A percentile compares a stretch with the other conserved stretches of the same genome.
These are phyloP conservation scores for Colletotrichum eleusines DNA, from an alignment of 2,329 filamentous ascomycete genomes.

Conservation along the genomic window DNA sequence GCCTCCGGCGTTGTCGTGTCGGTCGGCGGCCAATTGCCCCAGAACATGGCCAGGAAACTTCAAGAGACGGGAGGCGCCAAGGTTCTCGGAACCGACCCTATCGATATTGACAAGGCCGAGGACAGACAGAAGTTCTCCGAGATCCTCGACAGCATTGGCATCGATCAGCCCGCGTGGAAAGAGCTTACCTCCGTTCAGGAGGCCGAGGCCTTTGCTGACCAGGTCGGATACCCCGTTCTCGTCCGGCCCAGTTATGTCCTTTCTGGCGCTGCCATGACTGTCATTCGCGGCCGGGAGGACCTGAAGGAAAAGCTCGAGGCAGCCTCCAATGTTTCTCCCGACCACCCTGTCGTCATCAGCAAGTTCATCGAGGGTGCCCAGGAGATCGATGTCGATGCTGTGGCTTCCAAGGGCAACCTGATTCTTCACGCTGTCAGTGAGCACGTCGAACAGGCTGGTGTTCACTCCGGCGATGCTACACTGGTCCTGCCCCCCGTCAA, in stretches of 20 bases:
- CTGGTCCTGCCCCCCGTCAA: constrained; percentile 88
- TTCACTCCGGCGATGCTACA: constrained; percentile 97
- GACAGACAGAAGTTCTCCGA: constrained; percentile 98
- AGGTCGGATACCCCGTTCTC: constrained; percentile 92
- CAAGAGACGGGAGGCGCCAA: constrained; percentile 92
- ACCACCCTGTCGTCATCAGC: constrained; percentile 97
- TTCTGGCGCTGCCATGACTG: constrained; percentile 98
- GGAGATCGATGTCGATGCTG: constrained; percentile 96
- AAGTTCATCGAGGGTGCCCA: constrained; percentile 98
- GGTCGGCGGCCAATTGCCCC: constrained; percentile 94
- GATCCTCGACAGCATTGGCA: constrained; percentile 94
- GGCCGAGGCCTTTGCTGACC: constrained; percentile 86
- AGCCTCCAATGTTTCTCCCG: constrained; percentile 89
- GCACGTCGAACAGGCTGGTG: constrained; percentile 96
- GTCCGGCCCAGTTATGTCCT: constrained; percentile 96
- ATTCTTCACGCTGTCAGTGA: constrained; percentile 93
- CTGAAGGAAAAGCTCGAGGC: constrained; percentile 95
- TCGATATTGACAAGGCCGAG: constrained; percentile 97
- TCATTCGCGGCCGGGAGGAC: constrained; percentile 88
- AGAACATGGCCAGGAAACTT: constrained; percentile 95
- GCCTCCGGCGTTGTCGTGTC: constrained; percentile 92
- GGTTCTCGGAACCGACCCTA: constrained; percentile 90
- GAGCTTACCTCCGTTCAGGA: constrained; percentile 91
- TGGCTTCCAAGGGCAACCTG: constrained; percentile 87
- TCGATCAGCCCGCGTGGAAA: constrained; percentile 98